Conservation (phyloP, 2,329 filamentous ascomycete genomes). For the Monosporascus sp. region DNA sequence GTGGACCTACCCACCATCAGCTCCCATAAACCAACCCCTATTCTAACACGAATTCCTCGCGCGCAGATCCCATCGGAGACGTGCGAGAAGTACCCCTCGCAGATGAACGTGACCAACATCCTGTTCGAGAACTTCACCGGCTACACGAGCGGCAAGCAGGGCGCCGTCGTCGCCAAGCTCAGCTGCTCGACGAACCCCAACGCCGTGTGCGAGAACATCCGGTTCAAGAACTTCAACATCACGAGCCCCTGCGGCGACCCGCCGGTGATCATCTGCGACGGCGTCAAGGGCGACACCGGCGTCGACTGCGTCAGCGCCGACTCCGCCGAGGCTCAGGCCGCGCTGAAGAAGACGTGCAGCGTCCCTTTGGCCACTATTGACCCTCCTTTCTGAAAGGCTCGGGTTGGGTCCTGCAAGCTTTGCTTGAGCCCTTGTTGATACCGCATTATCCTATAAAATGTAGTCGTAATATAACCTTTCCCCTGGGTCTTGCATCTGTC, state of each 20-base stretch:
- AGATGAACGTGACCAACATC: conserved; percentile 54
- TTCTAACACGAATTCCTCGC: not conserved
- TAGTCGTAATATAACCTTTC: too few relatives aligned
- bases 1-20: not conserved
- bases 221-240: conserved; percentile 48
- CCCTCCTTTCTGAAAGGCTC: not conserved
- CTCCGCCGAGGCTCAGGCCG: conserved; percentile 26
- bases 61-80: conserved; percentile 34
- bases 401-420: too few relatives aligned
- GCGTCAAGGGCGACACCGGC: conserved; percentile 31
- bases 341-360: conserved; percentile 27
- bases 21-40: not conserved
- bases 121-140: conserved; percentile 54
- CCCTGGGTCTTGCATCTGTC: too few relatives aligned
- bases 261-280: conserved; percentile 45
- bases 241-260: conserved; percentile 40
- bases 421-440: too few relatives aligned
- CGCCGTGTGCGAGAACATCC: conserved; percentile 51
- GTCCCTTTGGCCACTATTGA: conserved; percentile 19
- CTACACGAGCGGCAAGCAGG: conserved; percentile 49
- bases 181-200: conserved; percentile 47
- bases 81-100: conserved; percentile 48
- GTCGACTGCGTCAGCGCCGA: conserved; percentile 29
- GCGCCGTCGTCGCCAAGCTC: conserved; percentile 47
- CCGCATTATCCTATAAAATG: too few relatives aligned